Evolutionary conservation across 2,329 filamentous ascomycete species (phyloP).

Genomic region (Xylaria sp.): DNA sequence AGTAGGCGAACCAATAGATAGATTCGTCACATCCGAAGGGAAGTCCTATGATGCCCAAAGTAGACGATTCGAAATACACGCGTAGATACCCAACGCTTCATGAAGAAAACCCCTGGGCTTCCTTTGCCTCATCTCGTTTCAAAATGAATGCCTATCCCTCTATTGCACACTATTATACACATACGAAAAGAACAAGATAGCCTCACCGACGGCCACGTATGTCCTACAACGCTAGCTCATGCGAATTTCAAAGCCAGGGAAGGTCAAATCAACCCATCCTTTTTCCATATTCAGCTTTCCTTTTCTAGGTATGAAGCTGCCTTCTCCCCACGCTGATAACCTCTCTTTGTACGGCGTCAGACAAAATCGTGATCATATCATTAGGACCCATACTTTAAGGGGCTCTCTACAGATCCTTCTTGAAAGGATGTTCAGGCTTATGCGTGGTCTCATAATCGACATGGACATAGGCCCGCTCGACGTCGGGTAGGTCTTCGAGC

Average conservation of each 20-base stretch:
- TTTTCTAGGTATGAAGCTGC: neutral
- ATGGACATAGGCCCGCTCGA: slow-evolving; percentile 94
- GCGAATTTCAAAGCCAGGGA: too few relatives aligned
- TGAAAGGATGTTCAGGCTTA: slow-evolving; percentile 78
- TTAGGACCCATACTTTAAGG: neutral
- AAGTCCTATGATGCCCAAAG: neutral
- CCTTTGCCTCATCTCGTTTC: too few relatives aligned
- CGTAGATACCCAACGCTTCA: neutral
- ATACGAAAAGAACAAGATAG: neutral
- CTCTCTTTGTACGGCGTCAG: neutral
- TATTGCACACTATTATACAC: neutral
- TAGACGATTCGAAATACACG: too few relatives aligned
- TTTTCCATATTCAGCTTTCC: too few relatives aligned
- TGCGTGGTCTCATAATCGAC: slow-evolving; percentile 97
- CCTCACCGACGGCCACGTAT: neutral
- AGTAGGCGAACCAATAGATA: neutral
- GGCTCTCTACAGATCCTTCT: slow-evolving; percentile 61
- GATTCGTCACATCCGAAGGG: neutral
- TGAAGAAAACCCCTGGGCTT: too few relatives aligned
- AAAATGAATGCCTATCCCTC: too few relatives aligned
- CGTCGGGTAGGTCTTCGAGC: slow-evolving; percentile 86
- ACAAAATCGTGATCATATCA: neutral
- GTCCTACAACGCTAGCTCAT: neutral
- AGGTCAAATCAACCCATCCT: too few relatives aligned
- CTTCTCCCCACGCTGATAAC: neutral